These are phyloP conservation scores for Serendipita indica DNA, from an alignment of 768 basidiomycete genomes.

Conservation along the genomic window DNA sequence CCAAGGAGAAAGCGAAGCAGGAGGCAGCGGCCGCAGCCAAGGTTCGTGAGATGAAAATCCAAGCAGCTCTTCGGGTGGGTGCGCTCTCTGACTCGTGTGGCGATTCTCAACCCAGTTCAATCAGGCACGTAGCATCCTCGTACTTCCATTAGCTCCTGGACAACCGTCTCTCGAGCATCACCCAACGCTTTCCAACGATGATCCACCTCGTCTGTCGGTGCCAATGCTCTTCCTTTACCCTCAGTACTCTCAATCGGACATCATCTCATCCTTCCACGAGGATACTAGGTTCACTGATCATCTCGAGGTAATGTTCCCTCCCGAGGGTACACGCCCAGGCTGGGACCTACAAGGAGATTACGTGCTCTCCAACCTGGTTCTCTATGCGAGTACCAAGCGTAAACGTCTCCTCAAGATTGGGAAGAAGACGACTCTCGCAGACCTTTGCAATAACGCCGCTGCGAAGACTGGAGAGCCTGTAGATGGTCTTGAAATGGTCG, in stretches of 20 bases:
- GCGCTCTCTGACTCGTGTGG: not conserved
- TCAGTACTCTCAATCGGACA: conserved; percentile 73
- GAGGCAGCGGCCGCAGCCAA: conserved; percentile 36
- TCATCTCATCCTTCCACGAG: conserved; percentile 75
- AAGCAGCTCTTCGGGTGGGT: conserved; percentile 49
- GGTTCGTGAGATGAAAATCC: conserved; percentile 39
- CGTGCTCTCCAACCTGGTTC: conserved; percentile 40
- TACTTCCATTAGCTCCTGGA: conserved; percentile 34
- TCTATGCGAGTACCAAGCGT: conserved; percentile 70
- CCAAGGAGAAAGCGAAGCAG: conserved; percentile 34
- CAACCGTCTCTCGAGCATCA: conserved; percentile 26
- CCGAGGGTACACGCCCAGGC: conserved; percentile 41
- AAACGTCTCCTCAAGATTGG: conserved; percentile 80
- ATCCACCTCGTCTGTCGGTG: conserved; percentile 52
- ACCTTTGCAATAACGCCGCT: conserved; percentile 48
- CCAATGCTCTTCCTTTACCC: conserved; percentile 93
- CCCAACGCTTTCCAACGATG: conserved; percentile 43
- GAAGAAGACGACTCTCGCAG: conserved; percentile 71
- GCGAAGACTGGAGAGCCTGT: conserved; percentile 41
- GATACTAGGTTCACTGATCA: conserved; percentile 69
- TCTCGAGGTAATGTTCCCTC: conserved; percentile 71
- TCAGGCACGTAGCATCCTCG: conserved; percentile 62
- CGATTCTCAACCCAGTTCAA: conserved; percentile 11
- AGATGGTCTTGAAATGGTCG: conserved; percentile 77
- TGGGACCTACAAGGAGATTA: conserved; percentile 74